Base-by-base conservation (phyloP, 148 eudicot genomes). In the Persicaria maculosa region DNA sequence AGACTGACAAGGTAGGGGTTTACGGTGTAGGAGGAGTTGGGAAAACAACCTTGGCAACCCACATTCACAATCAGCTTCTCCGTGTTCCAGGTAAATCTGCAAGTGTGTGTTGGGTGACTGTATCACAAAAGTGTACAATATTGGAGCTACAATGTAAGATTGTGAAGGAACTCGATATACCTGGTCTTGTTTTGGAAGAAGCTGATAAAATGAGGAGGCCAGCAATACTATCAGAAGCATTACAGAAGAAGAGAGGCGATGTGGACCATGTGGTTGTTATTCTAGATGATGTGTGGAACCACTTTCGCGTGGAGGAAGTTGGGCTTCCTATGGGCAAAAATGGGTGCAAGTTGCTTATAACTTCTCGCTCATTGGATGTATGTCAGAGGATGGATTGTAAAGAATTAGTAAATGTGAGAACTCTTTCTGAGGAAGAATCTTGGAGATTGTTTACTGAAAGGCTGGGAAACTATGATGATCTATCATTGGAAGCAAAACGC, bases 201-300 rank as follows among this genome's bases (percentile, higher is more conserved):
- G 72, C 74, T 31, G 72, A 74, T 62, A 52, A 65, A 44, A 73
- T 74, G 55, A 70, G 53, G 55, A 74, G 67, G 75, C 78, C 78
- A 44, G 78, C 79, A 22, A 19, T 43, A 14, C 48, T 77, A 15
- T 73, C 52, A 31, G 77, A 54, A 54, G 20, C 78, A 44, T 70
- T 77, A 22, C 68, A 65, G 75, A 74, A 68, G 47, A 81, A 71
- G 75, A 77, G 64, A 8, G 59, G 70, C 54, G 48, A 31, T 31
- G 40, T 31, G 40, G 40, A 31, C 40, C 40, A 31, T 31, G 40
- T 46, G 53, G 72, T 81, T 9, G 61, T 81, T 50, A 71, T 81
- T 58, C 74, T 81, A 16, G 84, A 81, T 55, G 81, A 81, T 50
- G 31, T 78, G 46, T 81, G 81, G 84, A 76, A 81, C 43, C 36